Conservation (phyloP, 2,329 filamentous ascomycete species). For the Cladosporium sp. region DNA sequence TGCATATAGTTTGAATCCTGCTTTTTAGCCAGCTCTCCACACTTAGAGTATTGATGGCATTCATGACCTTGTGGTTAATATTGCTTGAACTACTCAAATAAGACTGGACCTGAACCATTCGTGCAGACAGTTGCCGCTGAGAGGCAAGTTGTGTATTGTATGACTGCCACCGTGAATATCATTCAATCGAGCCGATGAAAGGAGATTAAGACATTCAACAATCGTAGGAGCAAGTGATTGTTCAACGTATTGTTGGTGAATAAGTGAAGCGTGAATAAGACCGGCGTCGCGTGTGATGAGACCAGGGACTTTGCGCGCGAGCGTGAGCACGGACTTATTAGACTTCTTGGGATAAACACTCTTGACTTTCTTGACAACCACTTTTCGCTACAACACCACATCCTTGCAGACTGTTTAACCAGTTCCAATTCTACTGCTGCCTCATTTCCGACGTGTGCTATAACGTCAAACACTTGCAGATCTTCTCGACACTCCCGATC, state of each 20-base stretch:
- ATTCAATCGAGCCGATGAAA: background rate
- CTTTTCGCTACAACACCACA: background rate
- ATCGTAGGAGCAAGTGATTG: background rate
- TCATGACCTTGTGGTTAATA: too few species aligned
- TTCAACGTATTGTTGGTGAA: background rate
- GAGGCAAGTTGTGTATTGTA: background rate
- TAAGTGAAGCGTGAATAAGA: background rate
- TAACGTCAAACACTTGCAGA: background rate
- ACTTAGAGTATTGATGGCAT: too few species aligned
- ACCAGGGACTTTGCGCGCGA: background rate
- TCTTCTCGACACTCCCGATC: background rate
- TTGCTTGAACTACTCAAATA: too few species aligned
- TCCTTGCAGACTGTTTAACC: background rate
- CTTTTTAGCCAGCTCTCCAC: too few species aligned
- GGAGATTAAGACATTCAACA: background rate
- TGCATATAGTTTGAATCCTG: too few species aligned
- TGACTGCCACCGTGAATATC: background rate
- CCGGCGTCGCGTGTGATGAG: background rate
- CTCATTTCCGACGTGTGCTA: background rate
- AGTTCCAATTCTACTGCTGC: background rate
- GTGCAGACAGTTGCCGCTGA: too few species aligned
- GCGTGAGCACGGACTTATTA: background rate
- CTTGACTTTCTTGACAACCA: slow-evolving; percentile 16
- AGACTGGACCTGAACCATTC: too few species aligned
- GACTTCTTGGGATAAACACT: slow-evolving; percentile 1